Evolutionary conservation across 1,284 basidiomycete genomes (phyloP), one percentile per base, ranked within the genome.

Genomic region (Pulchroboletus neoregius): DNA sequence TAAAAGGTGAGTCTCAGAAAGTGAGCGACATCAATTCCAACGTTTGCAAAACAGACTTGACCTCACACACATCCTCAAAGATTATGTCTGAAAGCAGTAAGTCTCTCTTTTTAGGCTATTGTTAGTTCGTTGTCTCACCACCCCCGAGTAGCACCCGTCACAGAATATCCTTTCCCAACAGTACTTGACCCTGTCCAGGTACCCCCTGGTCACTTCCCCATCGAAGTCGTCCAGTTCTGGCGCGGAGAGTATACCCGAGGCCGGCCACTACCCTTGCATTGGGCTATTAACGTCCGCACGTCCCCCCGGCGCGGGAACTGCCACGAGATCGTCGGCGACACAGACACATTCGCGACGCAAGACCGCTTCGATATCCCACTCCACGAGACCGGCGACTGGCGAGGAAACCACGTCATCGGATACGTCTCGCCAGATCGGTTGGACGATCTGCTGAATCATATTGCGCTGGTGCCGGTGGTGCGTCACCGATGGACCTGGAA

Each of bases 181-280:
- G 15, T 47, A 0, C 62, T 64, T n/a, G 36, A 51, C 2, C 51
- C 55, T 1, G 44, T 66, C 11, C 38, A 15, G 5, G 52, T 63
- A 27, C 62, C 62, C 11, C 3, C 27, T 1, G 51, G 54, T 3
- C 39, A 18, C 34, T 57, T 44, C 42, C 53, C 58, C 26, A 55
- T 66, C 40, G 51, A 66, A 20, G 46, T 65, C 23, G 46, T 50
- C 43, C 61, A 65, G 31, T 63, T 51, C 40, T 65, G 60, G 62
- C 63, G 53, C 22, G 63, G 64, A 10, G 46, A 58, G 13, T 40
- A 37, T 27, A 0, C 16, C 2, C 23, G 18, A 1, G 48, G 44
- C 6, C 28, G 7, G 2, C 60, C 53, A 13, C 22, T 44, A 6
- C 62, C 63, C 2, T 31, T 65, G 1, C 62, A 66, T 36, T 66